phyloP scores from a whole-genome alignment of 2,329 filamentous ascomycete species.

The Aureobasidium zeae region DNA sequence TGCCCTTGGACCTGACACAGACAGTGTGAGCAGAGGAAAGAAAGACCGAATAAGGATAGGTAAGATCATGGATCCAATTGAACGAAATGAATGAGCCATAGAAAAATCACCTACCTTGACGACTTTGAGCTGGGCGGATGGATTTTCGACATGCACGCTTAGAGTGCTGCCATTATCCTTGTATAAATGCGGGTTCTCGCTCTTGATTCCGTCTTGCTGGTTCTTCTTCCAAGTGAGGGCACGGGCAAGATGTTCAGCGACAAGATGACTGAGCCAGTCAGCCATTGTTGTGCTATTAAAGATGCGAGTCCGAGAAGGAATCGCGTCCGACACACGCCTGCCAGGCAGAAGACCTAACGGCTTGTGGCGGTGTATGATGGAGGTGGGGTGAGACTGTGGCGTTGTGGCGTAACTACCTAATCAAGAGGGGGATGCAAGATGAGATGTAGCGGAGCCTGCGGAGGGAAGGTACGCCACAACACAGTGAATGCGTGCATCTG shows the following conservation, averaged over 20 bases:
- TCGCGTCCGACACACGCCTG: neutral
- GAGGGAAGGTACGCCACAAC: no score
- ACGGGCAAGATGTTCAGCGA: slow-evolving; percentile 22
- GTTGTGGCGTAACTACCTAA: no score
- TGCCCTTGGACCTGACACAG: slow-evolving; percentile 9
- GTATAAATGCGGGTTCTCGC: slow-evolving; percentile 19
- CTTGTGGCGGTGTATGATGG: no score
- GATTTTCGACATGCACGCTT: slow-evolving; percentile 21
- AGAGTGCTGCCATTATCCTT: slow-evolving; percentile 28
- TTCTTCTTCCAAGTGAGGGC: slow-evolving; percentile 24
- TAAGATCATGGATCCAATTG: neutral
- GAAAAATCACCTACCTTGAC: slow-evolving; percentile 6
- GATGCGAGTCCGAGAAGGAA: neutral
- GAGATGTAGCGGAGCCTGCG: no score
- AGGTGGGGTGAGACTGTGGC: no score
- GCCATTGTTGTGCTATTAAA: slow-evolving; percentile 3
- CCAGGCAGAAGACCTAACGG: no score
- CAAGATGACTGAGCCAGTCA: slow-evolving; percentile 24
- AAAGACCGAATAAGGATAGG: neutral
- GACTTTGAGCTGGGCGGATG: slow-evolving; percentile 18
- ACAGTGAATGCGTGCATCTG: no score
- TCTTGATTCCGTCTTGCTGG: slow-evolving; percentile 19
- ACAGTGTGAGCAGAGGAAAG: slow-evolving; percentile 14
- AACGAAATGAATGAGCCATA: slow-evolving; percentile 9
- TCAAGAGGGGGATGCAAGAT: no score